These are phyloP conservation scores for Boletus sp. DNA, from an alignment of 1,284 basidiomycete genomes.

Conservation along the genomic window DNA sequence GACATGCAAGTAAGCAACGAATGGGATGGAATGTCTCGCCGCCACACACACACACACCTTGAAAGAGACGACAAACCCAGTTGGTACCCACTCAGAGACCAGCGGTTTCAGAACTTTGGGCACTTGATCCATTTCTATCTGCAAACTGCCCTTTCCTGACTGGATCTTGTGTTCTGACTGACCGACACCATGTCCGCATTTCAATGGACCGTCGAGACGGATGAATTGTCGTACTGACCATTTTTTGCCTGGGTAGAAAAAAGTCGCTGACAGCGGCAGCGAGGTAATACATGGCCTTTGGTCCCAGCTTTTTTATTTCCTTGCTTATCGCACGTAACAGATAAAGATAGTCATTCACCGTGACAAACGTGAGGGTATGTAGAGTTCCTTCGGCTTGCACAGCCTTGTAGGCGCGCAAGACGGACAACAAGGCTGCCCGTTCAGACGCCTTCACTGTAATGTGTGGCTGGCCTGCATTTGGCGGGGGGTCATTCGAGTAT, in stretches of 20 bases:
- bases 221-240: constrained; percentile 51
- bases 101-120: constrained; percentile 93
- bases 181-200: constrained; percentile 15
- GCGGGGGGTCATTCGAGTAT: constrained; percentile 16
- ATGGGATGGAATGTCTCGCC: background rate
- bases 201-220: background rate
- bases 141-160: constrained; percentile 87
- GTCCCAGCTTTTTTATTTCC: constrained; percentile 63
- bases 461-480: constrained; percentile 31
- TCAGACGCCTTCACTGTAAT: constrained; percentile 69
- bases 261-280: constrained; percentile 98
- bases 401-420: constrained; percentile 79
- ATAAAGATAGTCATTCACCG: constrained; percentile 96
- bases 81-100: constrained; percentile 90
- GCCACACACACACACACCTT: constrained; percentile 67
- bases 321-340: constrained; percentile 79
- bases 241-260: constrained; percentile 86
- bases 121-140: constrained; percentile 98
- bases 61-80: constrained; percentile 94
- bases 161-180: constrained; percentile 98
- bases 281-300: constrained; percentile 88
- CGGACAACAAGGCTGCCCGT: constrained; percentile 62
- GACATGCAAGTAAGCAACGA: background rate
- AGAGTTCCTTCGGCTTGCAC: constrained; percentile 73
- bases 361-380: constrained; percentile 88